Conservation (phyloP, 441 rosid genomes). For the Omphalea diandra region DNA sequence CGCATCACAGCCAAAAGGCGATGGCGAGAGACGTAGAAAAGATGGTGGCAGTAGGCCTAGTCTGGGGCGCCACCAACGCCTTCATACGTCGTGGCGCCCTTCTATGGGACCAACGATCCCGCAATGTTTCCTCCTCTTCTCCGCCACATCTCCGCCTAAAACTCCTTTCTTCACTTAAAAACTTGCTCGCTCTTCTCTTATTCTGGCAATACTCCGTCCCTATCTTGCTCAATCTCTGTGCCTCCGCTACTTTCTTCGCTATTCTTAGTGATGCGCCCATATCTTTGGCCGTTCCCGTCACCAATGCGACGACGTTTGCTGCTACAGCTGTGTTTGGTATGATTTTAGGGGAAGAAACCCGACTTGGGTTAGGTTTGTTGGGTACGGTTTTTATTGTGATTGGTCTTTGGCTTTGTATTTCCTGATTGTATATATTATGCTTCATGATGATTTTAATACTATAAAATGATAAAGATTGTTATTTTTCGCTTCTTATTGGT, state of each 20-base stretch:
- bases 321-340: conserved; percentile 78
- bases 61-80: conserved; percentile 96
- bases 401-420: conserved; percentile 82
- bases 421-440: conserved; percentile 21
- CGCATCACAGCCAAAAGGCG: neutral
- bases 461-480: neutral
- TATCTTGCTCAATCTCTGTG: conserved; percentile 75
- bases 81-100: conserved; percentile 82
- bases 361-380: conserved; percentile 49
- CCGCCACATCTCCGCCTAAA: conserved; percentile 36
- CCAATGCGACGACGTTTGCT: conserved; percentile 87
- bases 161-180: conserved; percentile 37
- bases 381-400: conserved; percentile 66
- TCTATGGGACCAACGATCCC: conserved; percentile 58
- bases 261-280: conserved; percentile 67
- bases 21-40: conserved; percentile 68
- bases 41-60: conserved; percentile 79
- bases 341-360: conserved; percentile 68
- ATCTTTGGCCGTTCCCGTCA: conserved; percentile 85
- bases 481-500: neutral
- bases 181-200: conserved; percentile 58
- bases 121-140: conserved; percentile 28
- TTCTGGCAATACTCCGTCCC: conserved; percentile 94
- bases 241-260: conserved; percentile 87
- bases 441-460: too few species aligned